Base-by-base conservation (phyloP, 2,329 filamentous ascomycete genomes). In the Beauveria brongniartii region DNA sequence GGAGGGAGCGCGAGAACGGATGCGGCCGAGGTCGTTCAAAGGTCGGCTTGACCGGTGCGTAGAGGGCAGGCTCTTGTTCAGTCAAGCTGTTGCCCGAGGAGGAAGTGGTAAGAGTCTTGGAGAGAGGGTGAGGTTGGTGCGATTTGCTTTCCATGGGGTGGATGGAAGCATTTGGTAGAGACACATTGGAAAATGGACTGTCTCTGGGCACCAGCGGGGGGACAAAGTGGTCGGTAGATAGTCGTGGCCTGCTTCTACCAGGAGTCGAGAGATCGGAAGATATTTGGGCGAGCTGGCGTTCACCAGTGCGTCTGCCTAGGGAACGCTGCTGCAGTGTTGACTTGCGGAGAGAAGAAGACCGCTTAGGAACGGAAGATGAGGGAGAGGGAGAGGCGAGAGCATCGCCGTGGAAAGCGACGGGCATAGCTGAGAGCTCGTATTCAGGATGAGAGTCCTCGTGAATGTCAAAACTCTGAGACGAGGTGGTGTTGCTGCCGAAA, bases 321-420 rank as follows among this genome's bases (percentile, higher is more conserved):
- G 80, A 90, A 46, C 93, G 87, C 73, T 96, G 92, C 70, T 95
- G 91, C 26, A 96, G 75, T 0, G 93, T 96, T 2, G 92, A 95
- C 71, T 88, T 92, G 62, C 93, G 83, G 54, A 97, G 77, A 20
- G 91, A 94, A 1, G 88, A 89, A 1, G 89, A 85, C 64, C 89
- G 81, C 70, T 86, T 88, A 18, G 86, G 83, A 66, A 89, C 79
- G 3, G 80, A 81, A 1, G 73, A 69, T 70, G 81, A 69, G 67
- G 83, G 72, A 58, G 82, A 77, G 55, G 76, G 77, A 63, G 77
- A 78, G 53, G 75, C 65, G 2, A 72, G 64, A 1, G 74, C 68
- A 30, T 84, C 80, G n/a, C 74, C 71, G 47, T 72, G 65, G 43
- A 69, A 65, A 55, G 70, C 57, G 63, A 69, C 61, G 61, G 67